A percentile compares a stretch with the other conserved stretches of the same genome.
These are phyloP conservation scores for Lolium rigidum DNA, from an alignment of 176 grass and related monocot species.

Conservation along the genomic window DNA sequence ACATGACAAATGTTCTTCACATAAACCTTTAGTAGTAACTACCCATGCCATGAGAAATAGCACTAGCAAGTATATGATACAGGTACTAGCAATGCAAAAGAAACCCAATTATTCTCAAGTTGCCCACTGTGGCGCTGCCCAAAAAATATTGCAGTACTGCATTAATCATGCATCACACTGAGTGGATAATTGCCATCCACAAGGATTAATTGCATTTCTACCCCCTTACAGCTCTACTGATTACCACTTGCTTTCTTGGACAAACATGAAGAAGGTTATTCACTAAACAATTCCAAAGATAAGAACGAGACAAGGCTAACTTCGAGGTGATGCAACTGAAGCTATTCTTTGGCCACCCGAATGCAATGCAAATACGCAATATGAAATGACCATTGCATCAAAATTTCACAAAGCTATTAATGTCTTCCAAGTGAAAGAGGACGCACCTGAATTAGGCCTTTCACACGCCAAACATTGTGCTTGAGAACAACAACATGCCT, in stretches of 20 bases:
- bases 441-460: slow-evolving; percentile 89
- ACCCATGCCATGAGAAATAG: slow-evolving; percentile 23
- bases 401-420: background rate
- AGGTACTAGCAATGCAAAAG: background rate
- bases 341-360: background rate
- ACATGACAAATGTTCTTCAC: background rate
- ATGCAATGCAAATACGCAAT: background rate
- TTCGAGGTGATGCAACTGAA: background rate
- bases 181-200: background rate
- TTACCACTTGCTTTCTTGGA: slow-evolving; percentile 4
- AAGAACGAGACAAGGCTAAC: background rate
- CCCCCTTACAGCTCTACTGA: background rate
- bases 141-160: slow-evolving; percentile 13
- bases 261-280: background rate
- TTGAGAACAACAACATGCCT: slow-evolving; percentile 86
- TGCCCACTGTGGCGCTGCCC: background rate
- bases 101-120: slow-evolving; percentile 1
- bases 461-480: slow-evolving; percentile 98
- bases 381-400: background rate
- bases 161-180: background rate
- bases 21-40: background rate
- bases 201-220: background rate
- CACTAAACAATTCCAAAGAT: slow-evolving; percentile 8
- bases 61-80: background rate
- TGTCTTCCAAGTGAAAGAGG: slow-evolving; percentile 12